Evolutionary conservation across 805 yeast species (phyloP).

Genomic region (Blastobotrys americana): DNA sequence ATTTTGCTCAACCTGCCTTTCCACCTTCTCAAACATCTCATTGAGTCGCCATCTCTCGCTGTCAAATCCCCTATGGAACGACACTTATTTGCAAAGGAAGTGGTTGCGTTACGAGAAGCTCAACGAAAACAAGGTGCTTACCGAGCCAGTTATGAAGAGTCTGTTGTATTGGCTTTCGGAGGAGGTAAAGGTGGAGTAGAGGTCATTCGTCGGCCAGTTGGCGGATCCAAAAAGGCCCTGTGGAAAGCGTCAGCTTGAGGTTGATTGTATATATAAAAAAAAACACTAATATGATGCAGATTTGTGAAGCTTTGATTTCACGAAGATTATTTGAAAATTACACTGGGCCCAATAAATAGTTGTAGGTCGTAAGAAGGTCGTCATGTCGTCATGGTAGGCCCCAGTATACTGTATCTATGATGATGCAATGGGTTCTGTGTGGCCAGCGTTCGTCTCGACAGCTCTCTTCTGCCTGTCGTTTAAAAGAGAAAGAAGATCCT

Average conservation of each 20-base stretch:
- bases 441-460: slow-evolving; percentile 7
- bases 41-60: slow-evolving; percentile 24
- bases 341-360: too few species aligned
- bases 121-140: slow-evolving; percentile 12
- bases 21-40: slow-evolving; percentile 22
- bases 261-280: too few species aligned
- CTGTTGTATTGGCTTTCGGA: slow-evolving; percentile 32
- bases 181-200: slow-evolving; percentile 31
- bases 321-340: too few species aligned
- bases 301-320: too few species aligned
- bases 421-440: too few species aligned
- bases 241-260: slow-evolving; percentile 18
- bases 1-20: slow-evolving; percentile 25
- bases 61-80: slow-evolving; percentile 28
- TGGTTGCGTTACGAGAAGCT: slow-evolving; percentile 23
- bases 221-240: slow-evolving; percentile 19
- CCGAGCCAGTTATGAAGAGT: slow-evolving; percentile 23
- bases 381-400: too few species aligned
- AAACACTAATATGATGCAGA: too few species aligned
- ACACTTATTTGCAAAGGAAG: slow-evolving; percentile 27
- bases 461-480: neutral
- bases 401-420: too few species aligned
- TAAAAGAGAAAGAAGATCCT: slow-evolving; percentile 15
- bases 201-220: slow-evolving; percentile 19
- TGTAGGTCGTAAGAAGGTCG: too few species aligned